These are phyloP conservation scores for Colletotrichum phormii DNA, from an alignment of 2,329 filamentous ascomycete genomes.

Conservation along the genomic window DNA sequence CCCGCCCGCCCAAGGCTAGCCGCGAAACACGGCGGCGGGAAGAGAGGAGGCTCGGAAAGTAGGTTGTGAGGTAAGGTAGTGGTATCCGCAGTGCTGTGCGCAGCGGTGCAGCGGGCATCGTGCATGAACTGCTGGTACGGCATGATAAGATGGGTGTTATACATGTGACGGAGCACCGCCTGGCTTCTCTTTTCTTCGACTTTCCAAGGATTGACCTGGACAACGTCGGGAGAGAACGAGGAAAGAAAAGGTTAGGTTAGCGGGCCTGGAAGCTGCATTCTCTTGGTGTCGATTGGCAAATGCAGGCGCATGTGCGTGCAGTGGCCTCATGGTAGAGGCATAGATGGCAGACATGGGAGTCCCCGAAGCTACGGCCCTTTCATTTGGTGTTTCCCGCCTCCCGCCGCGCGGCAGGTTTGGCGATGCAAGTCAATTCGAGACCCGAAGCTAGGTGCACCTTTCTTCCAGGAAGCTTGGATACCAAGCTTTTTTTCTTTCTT, in stretches of 20 bases:
- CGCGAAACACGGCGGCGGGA: constrained; percentile 25
- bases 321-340: constrained; percentile 16
- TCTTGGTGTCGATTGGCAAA: constrained; percentile 8
- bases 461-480: constrained; percentile 2
- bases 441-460: constrained; percentile 21
- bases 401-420: constrained; percentile 33
- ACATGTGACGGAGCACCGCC: constrained; percentile 33
- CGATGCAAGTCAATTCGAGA: constrained; percentile 27
- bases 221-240: neutral
- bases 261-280: constrained; percentile 27
- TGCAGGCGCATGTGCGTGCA: constrained; percentile 18
- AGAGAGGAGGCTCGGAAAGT: constrained; percentile 14
- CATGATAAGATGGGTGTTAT: constrained; percentile 29
- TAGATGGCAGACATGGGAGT: constrained; percentile 36
- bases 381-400: constrained; percentile 30
- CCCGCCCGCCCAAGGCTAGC: constrained; percentile 17
- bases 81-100: constrained; percentile 10
- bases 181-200: neutral
- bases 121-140: constrained; percentile 39
- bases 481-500: constrained; percentile 29
- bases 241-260: constrained; percentile 27
- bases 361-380: constrained; percentile 19
- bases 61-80: constrained; percentile 1
- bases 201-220: constrained; percentile 24
- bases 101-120: constrained; percentile 34